These are phyloP conservation scores for Nakaseomyces glabratus DNA, from an alignment of 1,139 yeast genomes.

Conservation along the genomic window DNA sequence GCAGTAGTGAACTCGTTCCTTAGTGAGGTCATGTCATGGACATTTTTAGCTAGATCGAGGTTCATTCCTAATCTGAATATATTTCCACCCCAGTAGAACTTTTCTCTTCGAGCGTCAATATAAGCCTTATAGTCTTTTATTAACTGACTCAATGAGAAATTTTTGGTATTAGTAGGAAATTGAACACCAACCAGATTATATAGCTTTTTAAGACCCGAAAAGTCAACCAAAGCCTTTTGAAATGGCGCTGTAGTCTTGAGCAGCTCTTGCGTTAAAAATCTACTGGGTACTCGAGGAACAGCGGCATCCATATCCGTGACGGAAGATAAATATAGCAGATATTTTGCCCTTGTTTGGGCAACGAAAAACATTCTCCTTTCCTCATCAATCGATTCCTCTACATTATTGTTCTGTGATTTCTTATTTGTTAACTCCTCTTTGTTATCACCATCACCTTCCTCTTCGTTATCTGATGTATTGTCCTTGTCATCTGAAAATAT, in stretches of 20 bases:
- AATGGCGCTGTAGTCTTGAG: constrained; percentile 24
- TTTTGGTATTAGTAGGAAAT: constrained; percentile 9
- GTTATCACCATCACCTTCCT: constrained; percentile 14
- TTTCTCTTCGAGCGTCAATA: constrained; percentile 23
- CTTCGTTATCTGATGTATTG: constrained; percentile 32
- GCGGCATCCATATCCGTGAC: constrained; percentile 20
- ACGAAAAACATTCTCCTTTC: constrained; percentile 82
- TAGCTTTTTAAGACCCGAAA: constrained; percentile 17
- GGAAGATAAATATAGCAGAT: constrained; percentile 33
- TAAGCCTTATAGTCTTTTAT: constrained; percentile 26
- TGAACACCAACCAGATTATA: constrained; percentile 17
- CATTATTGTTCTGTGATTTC: constrained; percentile 12
- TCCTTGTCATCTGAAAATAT: constrained; percentile 35
- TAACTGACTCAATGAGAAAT: constrained; percentile 23
- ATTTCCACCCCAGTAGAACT: constrained; percentile 27
- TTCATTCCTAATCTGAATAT: constrained; percentile 3
- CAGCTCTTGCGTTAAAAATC: constrained; percentile 27
- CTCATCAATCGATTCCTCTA: constrained; percentile 41
- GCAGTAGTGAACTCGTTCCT: constrained; percentile 23
- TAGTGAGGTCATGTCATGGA: background rate
- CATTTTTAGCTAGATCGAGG: constrained; percentile 3
- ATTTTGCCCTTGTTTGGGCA: constrained; percentile 76
- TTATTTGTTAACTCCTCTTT: constrained; percentile 13
- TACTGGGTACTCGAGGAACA: constrained; percentile 23
- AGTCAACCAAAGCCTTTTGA: constrained; percentile 22